phyloP scores from a whole-genome alignment of 345 rosid genomes.

The Eutrema yunnanense region DNA sequence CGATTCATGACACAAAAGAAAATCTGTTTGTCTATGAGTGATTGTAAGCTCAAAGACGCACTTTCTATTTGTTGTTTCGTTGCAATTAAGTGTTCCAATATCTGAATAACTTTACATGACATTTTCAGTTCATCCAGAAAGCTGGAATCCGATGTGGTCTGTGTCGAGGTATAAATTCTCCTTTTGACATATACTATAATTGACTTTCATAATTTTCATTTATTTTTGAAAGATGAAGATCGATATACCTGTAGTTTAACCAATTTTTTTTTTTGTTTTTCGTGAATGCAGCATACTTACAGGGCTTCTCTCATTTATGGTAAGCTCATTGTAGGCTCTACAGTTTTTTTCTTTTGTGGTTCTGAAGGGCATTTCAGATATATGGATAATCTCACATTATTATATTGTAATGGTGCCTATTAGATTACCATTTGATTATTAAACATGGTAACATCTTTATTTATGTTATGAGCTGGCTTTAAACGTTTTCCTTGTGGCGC shows the following conservation, averaged over 20 bases:
- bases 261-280: not conserved
- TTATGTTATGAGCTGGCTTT: not conserved
- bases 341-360: not conserved
- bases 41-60: constrained; percentile 54
- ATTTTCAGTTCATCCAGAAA: constrained; percentile 94
- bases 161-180: constrained; percentile 65
- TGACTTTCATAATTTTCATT: not conserved
- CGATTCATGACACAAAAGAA: constrained; percentile 96
- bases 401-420: constrained; percentile 1
- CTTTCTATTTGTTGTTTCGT: not conserved
- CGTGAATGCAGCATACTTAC: constrained; percentile 84
- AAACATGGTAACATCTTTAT: not conserved
- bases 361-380: not conserved
- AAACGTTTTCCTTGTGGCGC: constrained; percentile 12
- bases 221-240: not conserved
- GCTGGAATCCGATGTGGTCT: constrained; percentile 99
- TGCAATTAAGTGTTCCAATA: not conserved
- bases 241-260: not conserved
- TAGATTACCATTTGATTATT: not conserved
- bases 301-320: constrained; percentile 99
- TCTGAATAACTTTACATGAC: constrained; percentile 12
- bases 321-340: constrained; percentile 34
- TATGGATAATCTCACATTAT: not conserved
- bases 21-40: constrained; percentile 98
- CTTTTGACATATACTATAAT: not conserved